Percentiles rank a stretch among this genome's conserved stretches.
phyloP scores from a whole-genome alignment of 805 yeast species.

The Spathaspora gorwiae region DNA sequence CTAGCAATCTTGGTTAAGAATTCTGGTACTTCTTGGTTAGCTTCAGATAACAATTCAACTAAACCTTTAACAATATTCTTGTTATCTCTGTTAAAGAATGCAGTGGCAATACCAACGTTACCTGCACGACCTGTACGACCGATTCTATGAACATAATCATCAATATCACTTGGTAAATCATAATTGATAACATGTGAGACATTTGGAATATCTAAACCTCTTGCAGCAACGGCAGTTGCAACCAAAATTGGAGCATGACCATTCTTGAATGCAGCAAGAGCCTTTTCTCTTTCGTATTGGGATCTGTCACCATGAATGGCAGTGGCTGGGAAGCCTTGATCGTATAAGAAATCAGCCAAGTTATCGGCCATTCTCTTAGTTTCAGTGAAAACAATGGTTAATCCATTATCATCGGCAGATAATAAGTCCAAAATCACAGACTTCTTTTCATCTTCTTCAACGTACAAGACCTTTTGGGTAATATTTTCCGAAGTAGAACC shows the following conservation, averaged over 20 bases:
- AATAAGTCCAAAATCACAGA: slow-evolving; percentile 82
- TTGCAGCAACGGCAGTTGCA: slow-evolving; percentile 99
- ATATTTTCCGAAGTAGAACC: slow-evolving; percentile 99
- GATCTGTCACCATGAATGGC: slow-evolving; percentile 99
- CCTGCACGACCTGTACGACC: slow-evolving; percentile 99
- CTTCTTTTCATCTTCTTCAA: slow-evolving; percentile 90
- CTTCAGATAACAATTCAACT: slow-evolving; percentile 83
- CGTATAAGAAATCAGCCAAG: slow-evolving; percentile 85
- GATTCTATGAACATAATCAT: slow-evolving; percentile 98
- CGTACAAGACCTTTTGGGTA: slow-evolving; percentile 88
- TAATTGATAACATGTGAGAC: slow-evolving; percentile 97
- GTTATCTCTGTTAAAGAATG: slow-evolving; percentile 96
- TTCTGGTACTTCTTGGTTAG: slow-evolving; percentile 95
- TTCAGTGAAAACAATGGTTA: slow-evolving; percentile 93
- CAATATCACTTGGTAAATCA: slow-evolving; percentile 94
- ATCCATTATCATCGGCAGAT: slow-evolving; percentile 71
- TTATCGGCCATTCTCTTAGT: slow-evolving; percentile 98
- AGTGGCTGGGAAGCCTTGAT: slow-evolving; percentile 91
- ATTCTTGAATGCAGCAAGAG: slow-evolving; percentile 85
- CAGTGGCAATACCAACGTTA: slow-evolving; percentile 97
- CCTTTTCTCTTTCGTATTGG: slow-evolving; percentile 96
- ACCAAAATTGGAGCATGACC: slow-evolving; percentile 93
- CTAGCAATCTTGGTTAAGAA: slow-evolving; percentile 78
- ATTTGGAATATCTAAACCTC: slow-evolving; percentile 99
- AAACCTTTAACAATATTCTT: slow-evolving; percentile 83